These are phyloP conservation scores for Penicillium sp. DNA, from an alignment of 2,329 filamentous ascomycete species.

Conservation along the genomic window DNA sequence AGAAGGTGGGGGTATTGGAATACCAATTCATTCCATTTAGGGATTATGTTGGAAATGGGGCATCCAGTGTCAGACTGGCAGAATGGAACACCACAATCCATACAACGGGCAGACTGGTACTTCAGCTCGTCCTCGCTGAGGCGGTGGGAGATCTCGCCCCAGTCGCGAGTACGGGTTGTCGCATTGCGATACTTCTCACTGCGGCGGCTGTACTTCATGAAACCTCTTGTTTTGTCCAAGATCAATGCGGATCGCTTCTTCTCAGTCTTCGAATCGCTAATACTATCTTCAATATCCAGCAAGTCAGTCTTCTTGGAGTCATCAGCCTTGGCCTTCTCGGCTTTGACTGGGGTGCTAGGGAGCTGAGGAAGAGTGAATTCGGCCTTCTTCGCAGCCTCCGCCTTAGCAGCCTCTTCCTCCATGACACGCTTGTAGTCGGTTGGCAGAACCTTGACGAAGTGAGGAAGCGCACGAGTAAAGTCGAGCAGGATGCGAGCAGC, in stretches of 20 bases:
- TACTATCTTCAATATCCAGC: conserved; percentile 87
- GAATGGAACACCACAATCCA: conserved; percentile 98
- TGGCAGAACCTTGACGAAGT: conserved; percentile 90
- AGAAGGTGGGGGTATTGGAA: too few species aligned
- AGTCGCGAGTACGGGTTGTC: conserved; percentile 83
- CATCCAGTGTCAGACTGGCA: conserved; percentile 95
- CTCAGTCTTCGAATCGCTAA: conserved; percentile 78
- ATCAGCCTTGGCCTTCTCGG: conserved; percentile 57
- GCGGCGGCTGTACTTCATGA: conserved; percentile 94
- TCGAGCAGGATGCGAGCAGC: conserved; percentile 91
- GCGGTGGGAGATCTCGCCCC: conserved; percentile 84
- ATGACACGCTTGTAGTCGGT: conserved; percentile 95
- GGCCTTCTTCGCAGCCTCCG: conserved; percentile 77
- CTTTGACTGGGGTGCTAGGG: conserved; percentile 56
- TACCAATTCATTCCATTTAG: conserved; percentile 78
- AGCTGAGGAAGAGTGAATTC: conserved; percentile 78
- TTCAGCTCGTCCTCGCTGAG: conserved; percentile 93
- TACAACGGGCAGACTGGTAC: conserved; percentile 93
- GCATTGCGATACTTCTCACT: conserved; percentile 88
- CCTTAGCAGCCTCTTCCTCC: conserved; percentile 79
- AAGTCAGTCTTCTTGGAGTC: conserved; percentile 66
- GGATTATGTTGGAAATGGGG: conserved; percentile 95
- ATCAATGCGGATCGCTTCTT: conserved; percentile 88
- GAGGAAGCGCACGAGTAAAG: conserved; percentile 84
- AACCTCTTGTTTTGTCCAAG: conserved; percentile 94